Evolutionary conservation across 1,139 yeast genomes (phyloP).

Genomic region (Yamadazyma epiphylla): DNA sequence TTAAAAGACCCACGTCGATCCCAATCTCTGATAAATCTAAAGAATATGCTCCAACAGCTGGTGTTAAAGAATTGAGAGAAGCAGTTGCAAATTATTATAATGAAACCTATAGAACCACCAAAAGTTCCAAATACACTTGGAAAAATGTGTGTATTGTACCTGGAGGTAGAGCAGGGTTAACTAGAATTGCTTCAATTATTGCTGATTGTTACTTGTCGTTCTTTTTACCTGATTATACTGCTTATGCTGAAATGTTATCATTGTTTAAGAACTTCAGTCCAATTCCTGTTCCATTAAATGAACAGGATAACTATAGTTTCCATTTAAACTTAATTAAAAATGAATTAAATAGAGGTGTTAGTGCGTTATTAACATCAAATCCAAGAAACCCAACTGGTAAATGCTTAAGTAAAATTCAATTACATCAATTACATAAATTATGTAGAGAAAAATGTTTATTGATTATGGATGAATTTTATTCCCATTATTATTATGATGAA

Average conservation of each 20-base stretch:
- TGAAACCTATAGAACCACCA: conserved; percentile 50
- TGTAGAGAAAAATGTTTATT: conserved; percentile 56
- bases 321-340: conserved; percentile 54
- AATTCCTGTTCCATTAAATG: conserved; percentile 62
- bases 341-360: conserved; percentile 59
- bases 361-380: conserved; percentile 59
- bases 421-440: conserved; percentile 50
- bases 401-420: conserved; percentile 50
- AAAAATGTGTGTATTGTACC: conserved; percentile 68
- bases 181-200: conserved; percentile 63
- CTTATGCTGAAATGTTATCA: conserved; percentile 70
- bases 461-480: conserved; percentile 67
- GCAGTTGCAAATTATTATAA: conserved; percentile 64
- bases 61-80: conserved; percentile 52
- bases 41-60: conserved; percentile 67
- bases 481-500: conserved; percentile 61
- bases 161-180: conserved; percentile 68
- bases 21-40: conserved; percentile 51
- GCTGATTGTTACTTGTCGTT: conserved; percentile 61
- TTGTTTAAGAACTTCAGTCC: conserved; percentile 66
- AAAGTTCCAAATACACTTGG: conserved; percentile 54
- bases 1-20: conserved; percentile 50
- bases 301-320: conserved; percentile 56
- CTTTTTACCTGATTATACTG: conserved; percentile 67
- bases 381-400: conserved; percentile 70